Evolutionary conservation across 208 protist genomes (phyloP).

Genomic region (Trichomonas gallinae): DNA sequence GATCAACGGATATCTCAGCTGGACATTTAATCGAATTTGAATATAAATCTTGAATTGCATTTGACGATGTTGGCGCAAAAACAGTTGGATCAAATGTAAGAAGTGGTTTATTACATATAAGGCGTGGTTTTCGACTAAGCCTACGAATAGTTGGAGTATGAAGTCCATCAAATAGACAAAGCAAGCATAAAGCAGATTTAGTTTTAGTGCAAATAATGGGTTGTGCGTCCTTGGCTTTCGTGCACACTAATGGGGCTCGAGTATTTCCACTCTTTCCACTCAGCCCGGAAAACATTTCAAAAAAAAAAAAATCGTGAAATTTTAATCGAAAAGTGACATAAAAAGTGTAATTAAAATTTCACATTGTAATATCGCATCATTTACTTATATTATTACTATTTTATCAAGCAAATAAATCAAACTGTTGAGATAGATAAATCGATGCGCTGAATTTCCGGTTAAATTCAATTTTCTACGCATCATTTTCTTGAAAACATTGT

Average conservation of each 20-base stretch:
- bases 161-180: not conserved
- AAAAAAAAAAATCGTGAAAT: no score
- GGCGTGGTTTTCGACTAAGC: not conserved
- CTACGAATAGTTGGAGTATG: not conserved
- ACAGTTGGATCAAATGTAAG: not conserved
- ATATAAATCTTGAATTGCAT: not conserved
- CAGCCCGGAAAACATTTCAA: not conserved
- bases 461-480: no score
- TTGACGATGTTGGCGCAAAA: not conserved
- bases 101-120: not conserved
- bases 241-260: not conserved
- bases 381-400: no score
- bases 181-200: not conserved
- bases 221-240: not conserved
- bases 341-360: no score
- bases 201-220: not conserved
- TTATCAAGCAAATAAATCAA: no score
- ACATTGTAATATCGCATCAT: no score
- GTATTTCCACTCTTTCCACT: not conserved
- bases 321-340: not conserved
- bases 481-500: no score
- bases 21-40: not conserved
- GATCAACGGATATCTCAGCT: not conserved
- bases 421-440: no score
- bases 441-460: no score